These are phyloP conservation scores for Avena atlantica DNA, from an alignment of 176 grass and related monocot genomes.

Conservation along the genomic window DNA sequence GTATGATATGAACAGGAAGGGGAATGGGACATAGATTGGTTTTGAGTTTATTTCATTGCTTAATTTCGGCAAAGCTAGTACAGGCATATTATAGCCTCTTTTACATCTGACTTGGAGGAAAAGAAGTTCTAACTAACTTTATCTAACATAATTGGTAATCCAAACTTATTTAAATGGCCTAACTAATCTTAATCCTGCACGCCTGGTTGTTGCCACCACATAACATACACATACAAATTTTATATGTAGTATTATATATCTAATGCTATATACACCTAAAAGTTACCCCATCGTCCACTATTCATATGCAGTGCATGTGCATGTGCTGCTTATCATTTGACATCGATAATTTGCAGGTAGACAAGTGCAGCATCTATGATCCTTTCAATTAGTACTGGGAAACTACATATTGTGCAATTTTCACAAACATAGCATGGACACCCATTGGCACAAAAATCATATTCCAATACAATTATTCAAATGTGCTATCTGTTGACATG, in stretches of 20 bases:
- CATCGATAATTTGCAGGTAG: constrained; percentile 22
- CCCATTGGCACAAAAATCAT: constrained; percentile 17
- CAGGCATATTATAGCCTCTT: too few species aligned
- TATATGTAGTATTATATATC: constrained; percentile 10
- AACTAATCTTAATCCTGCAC: too few species aligned
- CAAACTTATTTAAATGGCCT: too few species aligned
- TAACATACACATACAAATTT: background rate
- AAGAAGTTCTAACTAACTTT: too few species aligned
- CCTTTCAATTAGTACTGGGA: background rate
- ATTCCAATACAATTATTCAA: background rate
- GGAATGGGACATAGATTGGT: too few species aligned
- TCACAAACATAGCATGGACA: background rate
- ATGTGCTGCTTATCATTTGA: constrained; percentile 15
- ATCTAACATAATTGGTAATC: too few species aligned
- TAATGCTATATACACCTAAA: constrained; percentile 24
- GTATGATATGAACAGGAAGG: too few species aligned
- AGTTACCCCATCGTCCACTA: background rate
- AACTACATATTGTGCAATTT: constrained; percentile 11
- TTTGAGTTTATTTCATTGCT: too few species aligned
- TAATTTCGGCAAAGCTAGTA: too few species aligned
- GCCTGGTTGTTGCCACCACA: too few species aligned
- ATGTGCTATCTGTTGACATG: background rate
- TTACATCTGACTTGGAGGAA: too few species aligned
- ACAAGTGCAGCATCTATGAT: background rate
- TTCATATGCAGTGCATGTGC: constrained; percentile 15